Percentiles rank a stretch among this genome's conserved stretches.
These are phyloP conservation scores for Penicillium brasilianum DNA, from an alignment of 2,329 filamentous ascomycete species.

Conservation along the genomic window DNA sequence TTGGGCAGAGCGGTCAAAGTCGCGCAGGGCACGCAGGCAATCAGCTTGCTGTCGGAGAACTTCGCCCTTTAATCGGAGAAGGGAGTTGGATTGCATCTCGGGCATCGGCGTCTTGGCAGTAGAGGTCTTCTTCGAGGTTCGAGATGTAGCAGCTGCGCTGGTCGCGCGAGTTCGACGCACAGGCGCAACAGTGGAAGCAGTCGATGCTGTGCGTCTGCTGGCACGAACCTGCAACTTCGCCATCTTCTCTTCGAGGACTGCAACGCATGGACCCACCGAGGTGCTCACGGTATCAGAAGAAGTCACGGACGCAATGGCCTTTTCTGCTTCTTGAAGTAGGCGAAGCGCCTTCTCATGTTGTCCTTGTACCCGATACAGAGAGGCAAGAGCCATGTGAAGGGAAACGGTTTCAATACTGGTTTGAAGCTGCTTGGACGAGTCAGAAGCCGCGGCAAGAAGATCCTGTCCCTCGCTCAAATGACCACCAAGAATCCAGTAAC, in stretches of 20 bases:
- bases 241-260: constrained; percentile 50
- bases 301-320: constrained; percentile 50
- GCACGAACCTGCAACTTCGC: constrained; percentile 46
- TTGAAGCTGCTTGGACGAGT: constrained; percentile 56
- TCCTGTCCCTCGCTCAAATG: constrained; percentile 58
- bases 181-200: constrained; percentile 29
- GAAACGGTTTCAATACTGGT: constrained; percentile 60
- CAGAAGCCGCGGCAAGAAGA: constrained; percentile 62
- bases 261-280: constrained; percentile 38
- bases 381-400: constrained; percentile 50
- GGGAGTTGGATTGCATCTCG: constrained; percentile 43
- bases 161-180: constrained; percentile 38
- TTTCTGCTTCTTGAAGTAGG: constrained; percentile 56
- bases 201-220: constrained; percentile 32
- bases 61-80: constrained; percentile 53
- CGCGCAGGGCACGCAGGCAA: constrained; percentile 51
- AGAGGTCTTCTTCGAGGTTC: constrained; percentile 30
- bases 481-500: constrained; percentile 57
- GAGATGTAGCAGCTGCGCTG: constrained; percentile 29
- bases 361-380: constrained; percentile 54
- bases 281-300: constrained; percentile 37
- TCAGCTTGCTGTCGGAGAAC: constrained; percentile 59
- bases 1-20: constrained; percentile 63
- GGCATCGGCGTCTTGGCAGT: constrained; percentile 23
- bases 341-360: constrained; percentile 55